Evolutionary conservation across 1,284 basidiomycete genomes (phyloP).

Genomic region (Ustilago tritici): DNA sequence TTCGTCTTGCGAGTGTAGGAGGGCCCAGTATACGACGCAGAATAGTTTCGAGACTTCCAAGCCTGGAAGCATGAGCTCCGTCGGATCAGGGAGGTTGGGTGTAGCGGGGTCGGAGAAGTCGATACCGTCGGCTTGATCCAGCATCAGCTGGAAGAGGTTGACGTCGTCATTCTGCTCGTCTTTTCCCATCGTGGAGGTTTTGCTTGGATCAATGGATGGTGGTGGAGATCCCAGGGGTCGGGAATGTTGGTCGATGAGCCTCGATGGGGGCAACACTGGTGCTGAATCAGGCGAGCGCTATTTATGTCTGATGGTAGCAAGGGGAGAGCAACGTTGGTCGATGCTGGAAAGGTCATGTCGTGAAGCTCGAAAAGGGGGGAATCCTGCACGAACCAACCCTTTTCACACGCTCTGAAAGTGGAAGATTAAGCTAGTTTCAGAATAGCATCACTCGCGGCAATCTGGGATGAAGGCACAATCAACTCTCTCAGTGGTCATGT

Average conservation of each 20-base stretch:
- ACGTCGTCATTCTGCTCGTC: conserved; percentile 27
- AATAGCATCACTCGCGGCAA: background rate
- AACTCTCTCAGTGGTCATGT: background rate
- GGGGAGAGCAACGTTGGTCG: background rate
- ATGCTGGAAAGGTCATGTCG: too few species aligned
- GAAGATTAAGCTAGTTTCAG: background rate
- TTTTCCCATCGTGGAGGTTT: conserved; percentile 19
- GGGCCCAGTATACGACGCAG: conserved; percentile 52
- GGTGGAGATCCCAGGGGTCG: background rate
- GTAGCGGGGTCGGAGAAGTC: conserved; percentile 47
- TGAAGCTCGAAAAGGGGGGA: background rate
- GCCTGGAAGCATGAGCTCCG: conserved; percentile 47
- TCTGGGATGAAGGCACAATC: conserved; percentile 6
- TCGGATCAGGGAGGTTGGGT: conserved; percentile 34
- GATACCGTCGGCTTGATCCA: conserved; percentile 57
- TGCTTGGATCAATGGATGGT: background rate
- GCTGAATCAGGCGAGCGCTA: background rate
- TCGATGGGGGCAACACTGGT: background rate
- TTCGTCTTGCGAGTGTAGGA: conserved; percentile 45
- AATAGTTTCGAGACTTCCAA: conserved; percentile 48
- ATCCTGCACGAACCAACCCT: background rate
- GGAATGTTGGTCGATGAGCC: background rate
- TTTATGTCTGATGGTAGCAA: background rate
- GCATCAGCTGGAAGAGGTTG: conserved; percentile 57
- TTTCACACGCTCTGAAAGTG: conserved; percentile 5